Evolutionary conservation across 2,329 filamentous ascomycete genomes (phyloP).

Genomic region (Sclerotinia borealis): DNA sequence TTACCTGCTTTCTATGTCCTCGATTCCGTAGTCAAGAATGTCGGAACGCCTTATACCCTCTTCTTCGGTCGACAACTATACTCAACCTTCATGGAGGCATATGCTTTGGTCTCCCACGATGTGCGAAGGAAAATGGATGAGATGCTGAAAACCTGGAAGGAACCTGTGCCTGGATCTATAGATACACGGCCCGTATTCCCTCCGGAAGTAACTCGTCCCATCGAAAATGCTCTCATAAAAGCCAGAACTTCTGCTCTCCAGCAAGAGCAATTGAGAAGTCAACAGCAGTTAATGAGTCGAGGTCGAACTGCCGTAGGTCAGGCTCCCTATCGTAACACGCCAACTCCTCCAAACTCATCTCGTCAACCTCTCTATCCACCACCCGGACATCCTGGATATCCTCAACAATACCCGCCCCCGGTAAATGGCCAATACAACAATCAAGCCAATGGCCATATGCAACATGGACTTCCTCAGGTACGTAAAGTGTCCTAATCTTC

Average conservation of each 20-base stretch:
- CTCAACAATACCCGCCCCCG: constrained; percentile 30
- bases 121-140: constrained; percentile 91
- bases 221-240: constrained; percentile 91
- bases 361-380: constrained; percentile 36
- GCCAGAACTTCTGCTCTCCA: constrained; percentile 57
- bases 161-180: constrained; percentile 87
- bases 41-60: constrained; percentile 93
- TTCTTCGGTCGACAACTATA: constrained; percentile 91
- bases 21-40: constrained; percentile 97
- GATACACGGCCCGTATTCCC: constrained; percentile 91
- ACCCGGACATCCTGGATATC: constrained; percentile 29
- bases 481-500: constrained; percentile 9
- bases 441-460: constrained; percentile 19
- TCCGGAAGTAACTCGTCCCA: constrained; percentile 77
- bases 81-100: constrained; percentile 93
- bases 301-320: constrained; percentile 46
- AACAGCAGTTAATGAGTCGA: constrained; percentile 49
- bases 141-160: constrained; percentile 97
- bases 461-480: constrained; percentile 29
- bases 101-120: constrained; percentile 75
- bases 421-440: constrained; percentile 22
- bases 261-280: constrained; percentile 48
- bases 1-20: constrained; percentile 94
- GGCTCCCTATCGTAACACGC: constrained; percentile 62
- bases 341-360: constrained; percentile 59